phyloP scores from a whole-genome alignment of 2,329 filamentous ascomycete species.

The Alternaria sp. region DNA sequence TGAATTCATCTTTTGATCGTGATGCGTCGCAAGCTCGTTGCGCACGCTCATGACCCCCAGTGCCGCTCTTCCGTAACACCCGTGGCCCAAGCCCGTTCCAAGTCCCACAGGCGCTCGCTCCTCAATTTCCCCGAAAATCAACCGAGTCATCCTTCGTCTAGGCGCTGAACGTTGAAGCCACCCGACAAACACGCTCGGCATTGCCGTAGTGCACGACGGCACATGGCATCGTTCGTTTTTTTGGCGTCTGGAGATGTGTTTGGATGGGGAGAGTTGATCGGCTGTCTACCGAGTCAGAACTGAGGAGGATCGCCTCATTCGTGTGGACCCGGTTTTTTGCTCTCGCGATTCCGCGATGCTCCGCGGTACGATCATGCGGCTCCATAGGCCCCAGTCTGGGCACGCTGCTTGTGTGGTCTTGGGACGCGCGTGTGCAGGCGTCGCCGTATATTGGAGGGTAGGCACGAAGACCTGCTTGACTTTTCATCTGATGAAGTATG shows the following conservation, averaged over 20 bases:
- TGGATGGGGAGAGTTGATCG: not conserved
- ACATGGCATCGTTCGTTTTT: not conserved
- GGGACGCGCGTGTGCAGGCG: not conserved
- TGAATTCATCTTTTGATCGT: accelerated
- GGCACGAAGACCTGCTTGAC: not conserved
- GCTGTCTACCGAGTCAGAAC: not conserved
- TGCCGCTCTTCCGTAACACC: not conserved
- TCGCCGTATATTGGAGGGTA: not conserved
- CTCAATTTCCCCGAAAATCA: not conserved
- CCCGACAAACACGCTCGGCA: not conserved
- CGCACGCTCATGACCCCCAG: not conserved
- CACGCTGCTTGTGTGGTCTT: not conserved
- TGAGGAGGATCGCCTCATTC: not conserved
- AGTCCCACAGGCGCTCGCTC: not conserved
- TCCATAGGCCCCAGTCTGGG: not conserved
- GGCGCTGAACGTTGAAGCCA: not conserved
- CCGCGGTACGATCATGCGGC: not conserved
- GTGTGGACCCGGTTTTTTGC: not conserved
- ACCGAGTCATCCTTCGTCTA: not conserved
- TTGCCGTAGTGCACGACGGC: not conserved
- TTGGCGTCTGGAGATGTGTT: not conserved
- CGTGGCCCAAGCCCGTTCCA: not conserved
- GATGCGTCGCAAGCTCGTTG: not conserved
- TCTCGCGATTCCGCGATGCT: not conserved
- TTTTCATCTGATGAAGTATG: not conserved